Evolutionary conservation across 139 green algal genomes (phyloP), one percentile per base, ranked within the genome.

Genomic region (Chlorella sp.): DNA sequence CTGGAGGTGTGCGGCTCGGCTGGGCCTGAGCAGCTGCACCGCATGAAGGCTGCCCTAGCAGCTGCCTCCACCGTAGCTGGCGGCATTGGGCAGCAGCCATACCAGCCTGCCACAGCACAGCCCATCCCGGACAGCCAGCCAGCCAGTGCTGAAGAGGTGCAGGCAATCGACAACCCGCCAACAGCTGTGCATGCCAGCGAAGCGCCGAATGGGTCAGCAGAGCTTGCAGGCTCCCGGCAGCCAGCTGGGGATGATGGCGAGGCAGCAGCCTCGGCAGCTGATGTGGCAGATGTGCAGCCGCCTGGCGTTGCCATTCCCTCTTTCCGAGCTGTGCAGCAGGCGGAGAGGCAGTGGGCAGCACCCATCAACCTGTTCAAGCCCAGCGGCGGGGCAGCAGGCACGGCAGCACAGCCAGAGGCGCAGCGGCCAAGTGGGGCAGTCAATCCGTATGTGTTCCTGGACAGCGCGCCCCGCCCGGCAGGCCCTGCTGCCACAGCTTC

Each of bases 11-110:
- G 63, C 12, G 39, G 6, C 2, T 28, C 36, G 4, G 13, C 26
- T 17, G 60, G 36, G 2, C 13, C 25, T 16, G 21, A 39, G 0
- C 60, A 44, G 78, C 78, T 83, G 57, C 25, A 16, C 36, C 78
- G 78, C 57, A 83, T 83, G 78, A 9, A 30, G 28, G 38, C 78
- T 11, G 78, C 76, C 7, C 21, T 82, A 60, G 56, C 60, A 23
- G 78, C 78, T 23, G 26, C 26, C 39, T 13, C 39, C 1, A 4
- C 18, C 44, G 9, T 9, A 51, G 44, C 44, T 51, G 44, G 44
- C 9, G 9, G 44, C 25, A 78, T 28, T 0, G 23, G 41, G 23
- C 70, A 38, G 70, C 21, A 55, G 69, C 21, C 47, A 21, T 6
- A 21, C 20, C 1, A 60, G 0, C 16, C 32, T 21, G 51, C 30